Evolutionary conservation across 805 yeast genomes (phyloP), one percentile per base, ranked within the genome.

Genomic region (Vanderwaltozyma polyspora): DNA sequence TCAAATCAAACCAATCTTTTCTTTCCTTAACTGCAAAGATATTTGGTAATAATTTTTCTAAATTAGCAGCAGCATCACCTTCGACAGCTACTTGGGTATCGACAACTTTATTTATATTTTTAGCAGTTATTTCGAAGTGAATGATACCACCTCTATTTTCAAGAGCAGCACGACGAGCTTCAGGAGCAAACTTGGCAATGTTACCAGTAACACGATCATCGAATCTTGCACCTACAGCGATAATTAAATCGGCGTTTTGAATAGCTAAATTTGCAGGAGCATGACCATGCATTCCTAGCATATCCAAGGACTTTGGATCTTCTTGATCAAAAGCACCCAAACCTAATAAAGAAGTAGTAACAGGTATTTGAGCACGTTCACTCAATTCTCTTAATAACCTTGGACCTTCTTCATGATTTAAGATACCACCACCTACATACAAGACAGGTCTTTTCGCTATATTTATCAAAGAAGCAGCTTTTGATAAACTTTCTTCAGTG

Each of bases 251-350:
- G 27, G 97, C 95, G 39, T 76, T 69, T 67, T 91, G 98, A 48
- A 91, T 79, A 34, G 97, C 93, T 52, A 81, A 59, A 69, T 91
- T 91, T 48, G 98, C 98, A 49, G 86, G 85, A 33, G 86, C 95
- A 41, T 78, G 72, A 45, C 98, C 98, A 63, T 91, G 98, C 98
- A 91, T 91, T 51, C 98, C 98, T 46, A 91, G 72, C 93, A 91
- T 85, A 61, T 89, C 95, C 46, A 91, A 64, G 18, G 95, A 79
- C 61, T 86, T 85, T 44, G 77, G 78, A 62, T 87, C 94, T 42
- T 69, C 72, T 66, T 91, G 97, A 63, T 91, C 95, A 52, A 79
- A 91, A 7, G 93, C 82, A 49, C 98, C 98, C 44, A 91, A 70
- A 37, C 82, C 96, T 63, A 87, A 97, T 38, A 91, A 59, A 34